Base-by-base conservation (phyloP, 495 filamentous ascomycete species). In the Usnea hakonensis region DNA sequence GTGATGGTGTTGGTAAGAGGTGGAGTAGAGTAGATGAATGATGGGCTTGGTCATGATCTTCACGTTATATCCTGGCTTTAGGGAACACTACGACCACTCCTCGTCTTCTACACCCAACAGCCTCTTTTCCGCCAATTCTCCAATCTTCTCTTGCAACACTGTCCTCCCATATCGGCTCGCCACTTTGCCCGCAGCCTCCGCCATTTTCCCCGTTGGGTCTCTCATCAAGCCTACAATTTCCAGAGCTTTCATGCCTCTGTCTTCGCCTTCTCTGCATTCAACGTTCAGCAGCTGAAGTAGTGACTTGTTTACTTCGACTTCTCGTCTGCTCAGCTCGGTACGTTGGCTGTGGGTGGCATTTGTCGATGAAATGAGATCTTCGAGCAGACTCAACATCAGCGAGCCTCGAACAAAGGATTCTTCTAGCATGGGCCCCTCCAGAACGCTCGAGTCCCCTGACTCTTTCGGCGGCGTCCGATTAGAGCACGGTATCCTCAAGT, bases 251-350 rank as follows among this genome's bases (percentile, higher is more conserved):
- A 95, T 96, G 3, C 92, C 94, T 19, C 87, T 78, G 48, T 96
- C 91, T 71, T 97, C 95, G 40, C 90, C 90, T 66, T 90, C 90
- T 64, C 90, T 83, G 71, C 94, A 97, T 78, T 96, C 94, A 30
- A 86, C 78, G 36, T 90, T 91, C 72, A 98, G 78, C 71, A 98
- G 81, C 78, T 96, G 93, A 62, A 98, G 78, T 43, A 98, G 77
- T 26, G 85, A 83, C 74, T 94, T 95, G 74, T 98, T 90, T 58
- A 95, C 81, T 50, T 90, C 89, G 36, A 90, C 73, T 70, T 95
- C 90, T 41, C 87, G 79, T 36, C 84, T 78, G 14, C 82, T 80
- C 30, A 95, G 76, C 59, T 84, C 81, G 1, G 85, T 77, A n/a
- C 86, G 84, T 69, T 95, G 87, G 19, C 77, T 74, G 68, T 73